Evolutionary conservation across 164 flowering plant genomes (phyloP).

Genomic region (Nymphaea thermarum): DNA sequence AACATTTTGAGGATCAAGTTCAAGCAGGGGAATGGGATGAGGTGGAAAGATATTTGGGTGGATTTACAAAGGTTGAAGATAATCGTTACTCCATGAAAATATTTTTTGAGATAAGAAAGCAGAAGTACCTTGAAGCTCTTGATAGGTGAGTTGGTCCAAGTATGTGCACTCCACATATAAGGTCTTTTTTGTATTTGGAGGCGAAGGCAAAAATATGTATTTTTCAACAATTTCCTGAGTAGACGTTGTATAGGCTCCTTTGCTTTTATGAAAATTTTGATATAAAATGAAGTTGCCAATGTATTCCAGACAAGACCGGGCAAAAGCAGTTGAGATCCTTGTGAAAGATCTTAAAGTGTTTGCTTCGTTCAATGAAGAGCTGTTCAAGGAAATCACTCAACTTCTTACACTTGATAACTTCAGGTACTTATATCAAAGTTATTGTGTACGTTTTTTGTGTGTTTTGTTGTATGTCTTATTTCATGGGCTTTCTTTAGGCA

Average conservation of each 20-base stretch:
- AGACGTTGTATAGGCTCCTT: background rate
- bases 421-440: conserved; percentile 20
- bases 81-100: conserved; percentile 58
- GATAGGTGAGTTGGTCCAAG: conserved; percentile 22
- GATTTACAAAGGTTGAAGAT: conserved; percentile 58
- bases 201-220: background rate
- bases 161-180: too few relatives aligned
- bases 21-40: conserved; percentile 68
- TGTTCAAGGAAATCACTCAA: conserved; percentile 60
- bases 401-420: conserved; percentile 54
- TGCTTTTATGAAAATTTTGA: background rate
- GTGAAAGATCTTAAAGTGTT: conserved; percentile 63
- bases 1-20: conserved; percentile 54
- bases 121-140: conserved; percentile 63
- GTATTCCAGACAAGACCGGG: conserved; percentile 34
- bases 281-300: background rate
- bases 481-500: conserved; percentile 20
- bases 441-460: background rate
- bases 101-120: conserved; percentile 55
- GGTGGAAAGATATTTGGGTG: conserved; percentile 49
- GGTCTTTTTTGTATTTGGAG: too few relatives aligned
- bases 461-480: background rate
- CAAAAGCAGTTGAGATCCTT: conserved; percentile 62
- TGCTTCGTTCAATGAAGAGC: conserved; percentile 59
- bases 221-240: background rate